Conservation (phyloP, 2,329 filamentous ascomycete species). For the Endoconidiophora polonica region DNA sequence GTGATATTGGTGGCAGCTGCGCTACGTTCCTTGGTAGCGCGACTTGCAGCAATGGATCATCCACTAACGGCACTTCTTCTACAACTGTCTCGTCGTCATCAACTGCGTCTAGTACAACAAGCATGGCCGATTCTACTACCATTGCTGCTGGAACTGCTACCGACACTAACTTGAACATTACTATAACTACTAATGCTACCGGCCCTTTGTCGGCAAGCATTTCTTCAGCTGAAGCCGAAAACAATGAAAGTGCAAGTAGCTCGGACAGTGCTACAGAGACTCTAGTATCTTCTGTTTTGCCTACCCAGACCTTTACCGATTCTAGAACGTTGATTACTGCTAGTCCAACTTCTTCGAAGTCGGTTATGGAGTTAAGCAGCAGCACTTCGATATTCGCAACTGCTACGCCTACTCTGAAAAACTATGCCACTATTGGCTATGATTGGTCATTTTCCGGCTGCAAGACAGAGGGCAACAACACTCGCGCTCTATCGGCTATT, state of each 20-base stretch:
- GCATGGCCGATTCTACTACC: neutral
- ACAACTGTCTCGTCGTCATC: neutral
- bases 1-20: constrained; percentile 29
- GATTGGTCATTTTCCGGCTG: constrained; percentile 24
- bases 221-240: no score
- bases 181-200: no score
- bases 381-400: constrained; percentile 3
- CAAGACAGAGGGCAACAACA: constrained; percentile 23
- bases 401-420: constrained; percentile 19
- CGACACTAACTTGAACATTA: no score
- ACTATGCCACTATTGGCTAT: constrained; percentile 21
- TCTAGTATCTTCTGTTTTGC: neutral
- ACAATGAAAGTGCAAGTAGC: no score
- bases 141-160: no score
- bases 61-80: neutral
- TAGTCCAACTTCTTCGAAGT: neutral
- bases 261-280: neutral
- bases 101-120: constrained; percentile 13
- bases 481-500: constrained; percentile 21
- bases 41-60: constrained; percentile 14
- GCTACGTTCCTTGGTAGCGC: constrained; percentile 23
- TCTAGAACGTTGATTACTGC: neutral
- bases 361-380: neutral
- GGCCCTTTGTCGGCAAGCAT: no score
- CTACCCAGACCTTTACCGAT: neutral